Base-by-base conservation (phyloP, 805 yeast genomes). In the Kodamaea nitidulidarum region DNA sequence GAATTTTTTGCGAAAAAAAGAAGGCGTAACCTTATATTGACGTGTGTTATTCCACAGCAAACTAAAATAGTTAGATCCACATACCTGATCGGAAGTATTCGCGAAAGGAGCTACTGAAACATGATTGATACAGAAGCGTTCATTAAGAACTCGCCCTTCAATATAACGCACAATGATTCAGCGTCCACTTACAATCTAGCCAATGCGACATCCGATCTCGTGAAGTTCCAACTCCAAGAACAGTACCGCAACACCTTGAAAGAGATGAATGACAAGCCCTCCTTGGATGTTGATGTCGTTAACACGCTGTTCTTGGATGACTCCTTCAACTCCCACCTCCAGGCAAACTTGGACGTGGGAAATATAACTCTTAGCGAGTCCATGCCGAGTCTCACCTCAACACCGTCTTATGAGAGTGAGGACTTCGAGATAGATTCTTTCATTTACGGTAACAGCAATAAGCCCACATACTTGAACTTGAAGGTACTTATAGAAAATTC, bases 401-500 rank as follows among this genome's bases (percentile, higher is more conserved):
- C 62, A 5, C 45, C 52, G 7, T 47, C 54, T n/a, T 46, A 40
- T 17, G 47, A 42, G 10, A 44, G 46, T n/a, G 57, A 48, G 16
- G 51, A 48, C 36, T 39, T 33, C 20, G 49, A 46, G 20, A 42
- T 47, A 27, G 58, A 54, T 20, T 44, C 49, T 9, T 48, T 47
- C 18, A 38, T 48, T 24, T 40, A 35, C 31, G 38, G 29, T 6
- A 36, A 36, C 20, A 40, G 52, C 24, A 44, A 42, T 27, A 57
- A 54, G 34, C 54, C 58, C 15, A 59, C 59, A 40, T 65, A 65
- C 51, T 52, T 68, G 28, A 66, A 68, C 46, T 52, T 71, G 48
- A 61, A 65, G 45, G 60, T 71, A 2, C 57, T 71, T 39, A 70
- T 71, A 36, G 76, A 71, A 48, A 70, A 70, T 47, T 60, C 71